These are phyloP conservation scores for Debaryomycetaceae sp. DNA, from an alignment of 1,139 yeast genomes.

Conservation along the genomic window DNA sequence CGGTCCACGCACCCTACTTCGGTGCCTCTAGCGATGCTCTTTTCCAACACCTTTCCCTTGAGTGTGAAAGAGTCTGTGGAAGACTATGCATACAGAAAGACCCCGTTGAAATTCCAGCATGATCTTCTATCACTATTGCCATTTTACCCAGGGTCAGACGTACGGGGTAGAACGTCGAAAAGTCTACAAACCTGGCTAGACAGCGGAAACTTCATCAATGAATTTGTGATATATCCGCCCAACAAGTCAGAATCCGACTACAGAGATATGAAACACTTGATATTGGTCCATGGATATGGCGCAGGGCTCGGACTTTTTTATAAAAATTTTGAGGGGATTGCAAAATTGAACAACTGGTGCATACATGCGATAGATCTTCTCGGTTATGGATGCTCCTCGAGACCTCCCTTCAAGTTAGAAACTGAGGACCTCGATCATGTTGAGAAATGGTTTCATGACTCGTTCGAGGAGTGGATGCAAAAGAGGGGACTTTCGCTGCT, in stretches of 20 bases:
- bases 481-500: constrained; percentile 23
- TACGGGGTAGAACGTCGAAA: constrained; percentile 27
- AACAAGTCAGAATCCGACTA: constrained; percentile 23
- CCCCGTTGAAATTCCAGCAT: constrained; percentile 48
- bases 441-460: constrained; percentile 53
- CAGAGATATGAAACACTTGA: constrained; percentile 46
- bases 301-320: constrained; percentile 71
- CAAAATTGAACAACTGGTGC: constrained; percentile 45
- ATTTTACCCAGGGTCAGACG: constrained; percentile 34
- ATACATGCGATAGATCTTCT: constrained; percentile 69
- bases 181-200: constrained; percentile 35
- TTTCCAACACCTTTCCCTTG: constrained; percentile 57
- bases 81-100: constrained; percentile 44
- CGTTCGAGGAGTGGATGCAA: constrained; percentile 44
- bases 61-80: constrained; percentile 46
- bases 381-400: constrained; percentile 75
- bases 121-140: constrained; percentile 45
- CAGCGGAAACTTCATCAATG: constrained; percentile 52
- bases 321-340: constrained; percentile 54
- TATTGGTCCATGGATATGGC: constrained; percentile 75
- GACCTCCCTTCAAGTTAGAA: constrained; percentile 48
- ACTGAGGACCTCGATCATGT: constrained; percentile 30
- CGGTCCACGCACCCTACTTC: constrained; percentile 63
- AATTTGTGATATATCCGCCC: constrained; percentile 54
- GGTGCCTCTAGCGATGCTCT: constrained; percentile 50